Evolutionary conservation across 2,329 filamentous ascomycete genomes (phyloP), one percentile per base, ranked within the genome.

Genomic region (Penicillium hordei): DNA sequence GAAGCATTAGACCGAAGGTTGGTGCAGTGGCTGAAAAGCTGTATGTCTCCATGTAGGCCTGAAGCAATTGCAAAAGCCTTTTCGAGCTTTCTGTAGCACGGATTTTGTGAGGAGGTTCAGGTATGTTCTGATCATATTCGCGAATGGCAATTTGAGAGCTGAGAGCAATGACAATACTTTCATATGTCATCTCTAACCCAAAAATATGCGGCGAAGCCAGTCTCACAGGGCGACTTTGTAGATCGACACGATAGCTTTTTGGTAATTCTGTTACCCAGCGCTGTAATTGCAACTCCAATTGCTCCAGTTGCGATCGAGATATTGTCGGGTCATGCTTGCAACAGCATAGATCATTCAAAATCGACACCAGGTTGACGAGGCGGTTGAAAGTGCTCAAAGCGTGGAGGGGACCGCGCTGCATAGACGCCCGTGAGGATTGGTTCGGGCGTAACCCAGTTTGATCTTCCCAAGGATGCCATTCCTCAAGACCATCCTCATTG

Each of bases 401-500:
- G 44, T 80, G 75, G 13, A 80, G 72, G 4, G 76, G 76, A 12
- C 75, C 72, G 19, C 72, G 71, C 36, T 70, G 70, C 54, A 74
- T 73, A 7, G 69, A 64, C 27, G 65, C 62, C 3, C 65, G 66
- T 23, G 66, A 61, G 27, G 64, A 60, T 34, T 68, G 65, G 48
- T 61, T 55, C 25, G 67, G 63, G 55, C 68, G 60, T 60, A 76
- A 60, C 23, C 72, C 68, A 40, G 76, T 74, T 61, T 75, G 72
- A 27, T 86, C 83, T 19, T 80, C 79, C 89, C 89, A 91, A 1
- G 86, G 85, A 62, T 89, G 85, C 88, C 88, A 91, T 74, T 91
- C 88, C 66, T 91, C 89, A 21, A 88, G 75, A 1, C 86, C 86
- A 64, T 89, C 86, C 70, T 89, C 86, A 27, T 84, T 79, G 2